These are phyloP conservation scores for Golubevia sp. DNA, from an alignment of 1,284 basidiomycete species.

Conservation along the genomic window DNA sequence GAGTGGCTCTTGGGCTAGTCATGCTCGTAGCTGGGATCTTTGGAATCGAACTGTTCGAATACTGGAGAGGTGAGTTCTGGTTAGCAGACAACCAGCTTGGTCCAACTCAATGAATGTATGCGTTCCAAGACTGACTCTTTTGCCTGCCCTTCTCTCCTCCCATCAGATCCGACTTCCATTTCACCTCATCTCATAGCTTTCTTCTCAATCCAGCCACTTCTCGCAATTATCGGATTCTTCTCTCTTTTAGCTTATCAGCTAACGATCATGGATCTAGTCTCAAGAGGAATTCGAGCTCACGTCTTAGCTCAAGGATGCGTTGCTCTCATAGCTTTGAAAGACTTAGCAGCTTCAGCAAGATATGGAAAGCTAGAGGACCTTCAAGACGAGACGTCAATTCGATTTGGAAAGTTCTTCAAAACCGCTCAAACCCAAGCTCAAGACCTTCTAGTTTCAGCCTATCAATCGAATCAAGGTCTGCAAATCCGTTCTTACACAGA, in stretches of 20 bases:
- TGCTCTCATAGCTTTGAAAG: slow-evolving; percentile 16
- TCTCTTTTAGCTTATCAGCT: slow-evolving; percentile 22
- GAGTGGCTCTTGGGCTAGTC: slow-evolving; percentile 22
- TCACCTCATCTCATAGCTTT: slow-evolving; percentile 30
- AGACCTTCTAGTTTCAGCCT: too few species aligned
- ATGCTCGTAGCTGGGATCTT: slow-evolving; percentile 23
- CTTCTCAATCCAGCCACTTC: slow-evolving; percentile 30
- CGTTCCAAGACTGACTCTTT: too few species aligned
- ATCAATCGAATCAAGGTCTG: too few species aligned
- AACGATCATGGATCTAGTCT: slow-evolving; percentile 33
- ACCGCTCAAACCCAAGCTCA: too few species aligned
- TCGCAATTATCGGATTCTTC: slow-evolving; percentile 21
- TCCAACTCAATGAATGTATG: too few species aligned
- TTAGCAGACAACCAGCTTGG: neutral
- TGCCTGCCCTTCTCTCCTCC: too few species aligned
- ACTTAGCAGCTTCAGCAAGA: neutral
- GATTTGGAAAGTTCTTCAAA: too few species aligned
- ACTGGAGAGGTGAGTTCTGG: slow-evolving; percentile 13
- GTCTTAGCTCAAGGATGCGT: slow-evolving; percentile 30
- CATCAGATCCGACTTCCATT: slow-evolving; percentile 24
- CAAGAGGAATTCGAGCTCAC: slow-evolving; percentile 30
- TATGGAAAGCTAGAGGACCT: too few species aligned
- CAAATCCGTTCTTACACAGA: too few species aligned
- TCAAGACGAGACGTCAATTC: too few species aligned
- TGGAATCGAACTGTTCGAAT: slow-evolving; percentile 24